Conservation (phyloP, 257 asterid species). For the Prunella vulgaris region DNA sequence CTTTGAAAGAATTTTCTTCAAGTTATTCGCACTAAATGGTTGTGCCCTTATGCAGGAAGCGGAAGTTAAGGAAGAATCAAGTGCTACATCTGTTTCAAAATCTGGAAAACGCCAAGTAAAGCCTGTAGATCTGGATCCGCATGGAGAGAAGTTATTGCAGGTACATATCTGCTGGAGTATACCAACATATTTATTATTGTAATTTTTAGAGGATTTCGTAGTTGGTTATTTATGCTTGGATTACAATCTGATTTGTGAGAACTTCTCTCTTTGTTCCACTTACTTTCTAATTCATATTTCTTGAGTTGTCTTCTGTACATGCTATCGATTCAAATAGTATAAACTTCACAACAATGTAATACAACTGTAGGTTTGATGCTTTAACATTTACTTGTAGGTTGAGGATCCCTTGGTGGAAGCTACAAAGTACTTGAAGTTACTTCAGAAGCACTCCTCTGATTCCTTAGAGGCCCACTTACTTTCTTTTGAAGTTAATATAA, state of each 20-base stretch:
- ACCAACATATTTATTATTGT: background rate
- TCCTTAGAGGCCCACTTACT: constrained; percentile 76
- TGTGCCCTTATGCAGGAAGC: constrained; percentile 68
- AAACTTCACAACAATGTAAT: background rate
- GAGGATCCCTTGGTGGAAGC: constrained; percentile 93
- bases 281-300: background rate
- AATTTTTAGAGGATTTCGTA: background rate
- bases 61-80: constrained; percentile 83
- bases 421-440: constrained; percentile 89
- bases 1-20: constrained; percentile 9
- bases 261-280: constrained; percentile 1
- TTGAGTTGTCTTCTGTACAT: background rate
- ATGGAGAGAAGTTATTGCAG: constrained; percentile 86
- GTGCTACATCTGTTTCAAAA: constrained; percentile 48
- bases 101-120: constrained; percentile 81
- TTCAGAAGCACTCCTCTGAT: constrained; percentile 86
- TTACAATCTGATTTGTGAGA: constrained; percentile 1
- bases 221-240: background rate
- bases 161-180: constrained; percentile 32
- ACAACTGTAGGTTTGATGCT: background rate
- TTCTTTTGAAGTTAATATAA: constrained; percentile 87
- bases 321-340: background rate
- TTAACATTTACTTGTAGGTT: constrained; percentile 46
- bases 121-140: constrained; percentile 89
- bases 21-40: constrained; percentile 11